Percentiles rank a stretch among this genome's conserved stretches.
Evolutionary conservation across 2,329 filamentous ascomycete species (phyloP).

Genomic region (Colletotrichum theobromicola): DNA sequence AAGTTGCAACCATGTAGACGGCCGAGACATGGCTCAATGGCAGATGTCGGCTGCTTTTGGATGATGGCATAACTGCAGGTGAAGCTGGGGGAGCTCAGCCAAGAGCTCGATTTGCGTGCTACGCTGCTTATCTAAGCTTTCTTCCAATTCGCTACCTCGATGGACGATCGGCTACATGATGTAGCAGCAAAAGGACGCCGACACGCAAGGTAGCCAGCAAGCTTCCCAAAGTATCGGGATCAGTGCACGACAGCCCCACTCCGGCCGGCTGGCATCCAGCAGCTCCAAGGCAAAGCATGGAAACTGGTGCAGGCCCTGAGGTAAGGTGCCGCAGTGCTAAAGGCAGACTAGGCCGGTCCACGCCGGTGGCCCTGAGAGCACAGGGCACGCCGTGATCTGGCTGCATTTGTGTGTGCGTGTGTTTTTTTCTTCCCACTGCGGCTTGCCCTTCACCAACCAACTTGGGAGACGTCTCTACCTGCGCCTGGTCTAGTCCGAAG

Average conservation of each 20-base stretch:
- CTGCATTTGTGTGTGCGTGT: neutral
- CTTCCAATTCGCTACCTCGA: neutral
- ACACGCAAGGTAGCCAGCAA: neutral
- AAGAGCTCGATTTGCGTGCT: neutral
- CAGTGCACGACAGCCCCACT: neutral
- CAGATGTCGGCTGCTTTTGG: neutral
- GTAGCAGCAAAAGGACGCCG: neutral
- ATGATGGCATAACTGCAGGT: neutral
- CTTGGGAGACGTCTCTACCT: neutral
- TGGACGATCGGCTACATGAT: neutral
- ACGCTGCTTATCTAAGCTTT: conserved; percentile 7
- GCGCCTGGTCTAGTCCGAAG: neutral
- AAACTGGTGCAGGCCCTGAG: neutral
- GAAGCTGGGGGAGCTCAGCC: neutral
- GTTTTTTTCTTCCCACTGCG: neutral
- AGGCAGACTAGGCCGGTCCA: neutral
- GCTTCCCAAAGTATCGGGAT: conserved; percentile 1
- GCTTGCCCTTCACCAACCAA: neutral
- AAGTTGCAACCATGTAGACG: neutral
- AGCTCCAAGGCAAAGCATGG: neutral
- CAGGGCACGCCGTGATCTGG: conserved; percentile 21
- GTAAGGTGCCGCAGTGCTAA: neutral
- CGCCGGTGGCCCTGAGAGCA: conserved; percentile 14
- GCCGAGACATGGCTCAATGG: neutral
- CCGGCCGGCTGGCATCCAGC: conserved; percentile 5